Evolutionary conservation across 2,329 filamentous ascomycete genomes (phyloP).

Genomic region (Fusarium sterilihyphosum): DNA sequence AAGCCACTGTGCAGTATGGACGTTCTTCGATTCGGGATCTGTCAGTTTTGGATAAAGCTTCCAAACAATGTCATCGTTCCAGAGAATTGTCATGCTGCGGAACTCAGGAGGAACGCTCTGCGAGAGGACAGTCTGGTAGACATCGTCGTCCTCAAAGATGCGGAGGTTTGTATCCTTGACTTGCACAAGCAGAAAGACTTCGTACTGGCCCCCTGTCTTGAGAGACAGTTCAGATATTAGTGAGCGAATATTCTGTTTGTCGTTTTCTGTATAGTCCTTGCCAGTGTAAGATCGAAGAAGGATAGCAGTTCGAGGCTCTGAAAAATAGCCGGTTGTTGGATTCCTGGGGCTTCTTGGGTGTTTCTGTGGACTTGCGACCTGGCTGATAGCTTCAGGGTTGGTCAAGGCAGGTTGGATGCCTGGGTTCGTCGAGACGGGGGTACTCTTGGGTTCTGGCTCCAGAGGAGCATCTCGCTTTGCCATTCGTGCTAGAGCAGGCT

Average conservation of each 20-base stretch:
- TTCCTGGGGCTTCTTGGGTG: conserved; percentile 22
- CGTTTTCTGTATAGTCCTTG: conserved; percentile 80
- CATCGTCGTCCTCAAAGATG: conserved; percentile 67
- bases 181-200: conserved; percentile 82
- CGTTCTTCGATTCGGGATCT: conserved; percentile 63
- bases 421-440: not conserved
- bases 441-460: not conserved
- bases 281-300: conserved; percentile 80
- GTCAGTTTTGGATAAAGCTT: conserved; percentile 81
- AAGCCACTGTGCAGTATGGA: conserved; percentile 74
- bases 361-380: conserved; percentile 7
- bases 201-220: conserved; percentile 81
- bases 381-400: not conserved
- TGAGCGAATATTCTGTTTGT: conserved; percentile 80
- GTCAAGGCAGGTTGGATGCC: not conserved
- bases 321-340: conserved; percentile 33
- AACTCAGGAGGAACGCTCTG: conserved; percentile 76
- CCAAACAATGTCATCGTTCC: conserved; percentile 78
- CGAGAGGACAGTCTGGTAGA: conserved; percentile 68
- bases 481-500: conserved; percentile 11
- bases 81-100: conserved; percentile 75
- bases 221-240: conserved; percentile 81
- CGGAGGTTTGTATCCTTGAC: conserved; percentile 71
- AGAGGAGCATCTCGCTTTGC: conserved; percentile 13
- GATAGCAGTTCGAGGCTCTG: conserved; percentile 72